Conservation (phyloP, 257 asterid genomes). For the Leonotis leonurus region DNA sequence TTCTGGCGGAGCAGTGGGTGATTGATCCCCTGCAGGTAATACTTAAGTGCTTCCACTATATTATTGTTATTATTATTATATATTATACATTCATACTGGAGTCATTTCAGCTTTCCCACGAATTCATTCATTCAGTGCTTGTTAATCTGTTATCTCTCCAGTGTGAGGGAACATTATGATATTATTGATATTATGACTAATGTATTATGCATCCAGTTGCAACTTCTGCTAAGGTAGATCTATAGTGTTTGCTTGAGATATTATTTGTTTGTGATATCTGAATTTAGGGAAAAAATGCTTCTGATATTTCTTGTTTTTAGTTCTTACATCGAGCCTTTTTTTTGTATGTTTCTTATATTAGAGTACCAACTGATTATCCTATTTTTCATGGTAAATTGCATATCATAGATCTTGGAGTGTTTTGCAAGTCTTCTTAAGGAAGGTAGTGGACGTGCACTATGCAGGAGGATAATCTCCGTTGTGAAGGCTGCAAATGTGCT, state of each 20-base stretch:
- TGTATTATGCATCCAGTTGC: not conserved
- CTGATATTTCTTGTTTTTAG: constrained; percentile 1
- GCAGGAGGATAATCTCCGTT: constrained; percentile 73
- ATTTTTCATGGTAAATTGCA: constrained; percentile 8
- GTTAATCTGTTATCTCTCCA: not conserved
- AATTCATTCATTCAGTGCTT: constrained; percentile 7
- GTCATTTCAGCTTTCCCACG: constrained; percentile 5
- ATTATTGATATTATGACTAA: no score
- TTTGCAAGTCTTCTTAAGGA: constrained; percentile 49
- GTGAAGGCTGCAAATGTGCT: constrained; percentile 86
- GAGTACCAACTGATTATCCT: constrained; percentile 1
- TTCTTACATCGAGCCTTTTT: constrained; percentile 1
- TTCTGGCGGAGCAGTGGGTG: constrained; percentile 40
- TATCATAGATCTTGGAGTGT: constrained; percentile 64
- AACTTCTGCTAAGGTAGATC: not conserved
- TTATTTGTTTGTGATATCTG: not conserved
- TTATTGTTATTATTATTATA: not conserved
- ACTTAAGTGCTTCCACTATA: not conserved
- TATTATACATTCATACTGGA: not conserved
- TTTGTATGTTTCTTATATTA: constrained; percentile 6
- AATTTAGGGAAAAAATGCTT: not conserved
- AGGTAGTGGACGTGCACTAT: constrained; percentile 79
- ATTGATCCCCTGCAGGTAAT: constrained; percentile 83
- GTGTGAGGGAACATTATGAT: not conserved
- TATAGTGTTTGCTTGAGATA: not conserved